Evolutionary conservation across 1,139 yeast genomes (phyloP), one percentile per base, ranked within the genome.

Genomic region (Blastobotrys niveus): DNA sequence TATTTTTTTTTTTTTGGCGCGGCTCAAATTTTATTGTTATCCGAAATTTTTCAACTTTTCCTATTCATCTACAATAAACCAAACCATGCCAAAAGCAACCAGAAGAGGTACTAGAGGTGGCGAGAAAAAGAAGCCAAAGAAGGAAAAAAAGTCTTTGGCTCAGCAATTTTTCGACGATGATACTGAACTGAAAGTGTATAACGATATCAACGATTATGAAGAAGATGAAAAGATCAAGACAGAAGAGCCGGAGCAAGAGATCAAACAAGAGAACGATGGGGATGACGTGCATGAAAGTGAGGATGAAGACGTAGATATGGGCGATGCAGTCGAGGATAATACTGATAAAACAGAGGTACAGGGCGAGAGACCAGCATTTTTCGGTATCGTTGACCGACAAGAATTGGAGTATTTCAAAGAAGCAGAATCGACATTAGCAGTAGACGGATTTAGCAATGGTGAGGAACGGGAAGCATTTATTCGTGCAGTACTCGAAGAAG

Each of bases 371-470:
- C 38, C 46, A 2, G 47, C 81, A 33, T 91, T 89, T 60, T 89
- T 81, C 64, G 97, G 97, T 19, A 72, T 89, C 32, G 83, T 91
- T 12, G 95, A 87, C 61, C 67, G 88, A 8, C 75, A 77, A 38
- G 96, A 91, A 63, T 66, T 86, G 39, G 96, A 87, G 53, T 91
- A 91, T 63, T 91, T 89, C 69, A 86, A 86, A 58, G 88, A 82
- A 59, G 95, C 96, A 0, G 97, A 89, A 64, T 77, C 89, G 7
- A 84, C 94, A 0, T 70, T 91, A 42, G 80, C 88, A 42, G 76
- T 87, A 37, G 80, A 88, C 63, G 82, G 94, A 0, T 87, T 91
- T 60, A 87, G 79, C 31, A 70, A 73, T 15, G 71, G 75, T 1
- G 95, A 85, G 46, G 96, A 88, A 53, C 77, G 82, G 56, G 65